Percentiles rank a stretch among this genome's conserved stretches.
These are phyloP conservation scores for Didymella arachidicola DNA, from an alignment of 2,329 filamentous ascomycete genomes.

Conservation along the genomic window DNA sequence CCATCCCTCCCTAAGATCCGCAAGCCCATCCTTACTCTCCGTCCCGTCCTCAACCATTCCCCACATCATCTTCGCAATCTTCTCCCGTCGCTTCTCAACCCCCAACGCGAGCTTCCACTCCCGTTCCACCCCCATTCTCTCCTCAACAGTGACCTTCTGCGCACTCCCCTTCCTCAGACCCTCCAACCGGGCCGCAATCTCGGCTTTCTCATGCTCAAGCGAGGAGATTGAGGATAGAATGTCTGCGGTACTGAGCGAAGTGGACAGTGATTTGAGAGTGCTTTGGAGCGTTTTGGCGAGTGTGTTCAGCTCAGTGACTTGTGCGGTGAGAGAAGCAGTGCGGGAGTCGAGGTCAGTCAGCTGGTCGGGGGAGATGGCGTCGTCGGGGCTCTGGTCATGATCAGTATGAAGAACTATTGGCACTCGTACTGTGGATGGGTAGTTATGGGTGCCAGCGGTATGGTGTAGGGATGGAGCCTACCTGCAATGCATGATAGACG, in stretches of 20 bases:
- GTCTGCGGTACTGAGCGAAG: conserved; percentile 60
- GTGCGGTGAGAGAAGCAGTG: conserved; percentile 56
- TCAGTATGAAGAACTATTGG: neutral
- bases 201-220: conserved; percentile 56
- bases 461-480: conserved; percentile 24
- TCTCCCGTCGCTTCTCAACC: conserved; percentile 54
- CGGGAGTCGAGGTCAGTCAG: conserved; percentile 60
- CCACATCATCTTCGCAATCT: conserved; percentile 62
- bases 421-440: neutral
- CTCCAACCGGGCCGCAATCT: conserved; percentile 53
- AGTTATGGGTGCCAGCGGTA: neutral
- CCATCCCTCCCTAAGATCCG: conserved; percentile 59
- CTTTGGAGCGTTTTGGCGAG: conserved; percentile 60
- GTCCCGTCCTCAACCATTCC: conserved; percentile 56
- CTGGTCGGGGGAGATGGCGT: conserved; percentile 58
- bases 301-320: conserved; percentile 55
- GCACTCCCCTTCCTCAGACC: conserved; percentile 52
- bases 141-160: conserved; percentile 58
- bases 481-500: conserved; percentile 65
- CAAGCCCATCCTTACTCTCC: conserved; percentile 56
- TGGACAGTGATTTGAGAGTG: conserved; percentile 56
- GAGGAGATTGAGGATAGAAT: conserved; percentile 55
- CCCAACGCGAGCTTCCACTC: conserved; percentile 56
- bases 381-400: conserved; percentile 56
- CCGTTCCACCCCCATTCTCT: conserved; percentile 56